phyloP scores from a whole-genome alignment of 1,139 yeast genomes.

The Saccharomyces hybrid region DNA sequence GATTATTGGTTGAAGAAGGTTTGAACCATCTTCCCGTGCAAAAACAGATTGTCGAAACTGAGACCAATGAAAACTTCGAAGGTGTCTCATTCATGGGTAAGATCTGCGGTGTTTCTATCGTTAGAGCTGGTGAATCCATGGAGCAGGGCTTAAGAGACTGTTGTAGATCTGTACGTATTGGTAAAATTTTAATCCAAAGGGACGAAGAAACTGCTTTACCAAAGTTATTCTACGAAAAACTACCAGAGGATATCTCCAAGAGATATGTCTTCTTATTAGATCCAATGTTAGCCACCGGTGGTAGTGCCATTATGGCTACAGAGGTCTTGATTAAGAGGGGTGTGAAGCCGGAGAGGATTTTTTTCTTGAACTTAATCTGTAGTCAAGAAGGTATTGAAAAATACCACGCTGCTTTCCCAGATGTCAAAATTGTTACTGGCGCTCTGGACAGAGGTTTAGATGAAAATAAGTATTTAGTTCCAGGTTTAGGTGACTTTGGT shows the following conservation, averaged over 20 bases:
- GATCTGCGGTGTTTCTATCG: slow-evolving; percentile 95
- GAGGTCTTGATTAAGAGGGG: slow-evolving; percentile 84
- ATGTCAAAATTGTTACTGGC: slow-evolving; percentile 85
- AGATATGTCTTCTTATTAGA: slow-evolving; percentile 86
- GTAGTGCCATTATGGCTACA: slow-evolving; percentile 95
- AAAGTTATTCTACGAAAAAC: slow-evolving; percentile 78
- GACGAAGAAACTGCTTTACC: slow-evolving; percentile 89
- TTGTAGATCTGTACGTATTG: slow-evolving; percentile 91
- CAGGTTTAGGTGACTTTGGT: slow-evolving; percentile 97
- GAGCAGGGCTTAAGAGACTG: slow-evolving; percentile 97
- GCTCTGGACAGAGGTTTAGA: slow-evolving; percentile 83
- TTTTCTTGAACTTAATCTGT: slow-evolving; percentile 83
- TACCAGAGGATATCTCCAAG: slow-evolving; percentile 83
- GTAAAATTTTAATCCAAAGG: slow-evolving; percentile 91
- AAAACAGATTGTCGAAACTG: slow-evolving; percentile 58
- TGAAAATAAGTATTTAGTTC: slow-evolving; percentile 76
- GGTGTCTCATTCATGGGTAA: slow-evolving; percentile 87
- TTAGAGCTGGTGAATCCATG: slow-evolving; percentile 98
- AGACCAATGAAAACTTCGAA: slow-evolving; percentile 61
- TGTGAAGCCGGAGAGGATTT: slow-evolving; percentile 76
- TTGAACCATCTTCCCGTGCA: slow-evolving; percentile 86
- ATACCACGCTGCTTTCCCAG: slow-evolving; percentile 73
- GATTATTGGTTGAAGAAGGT: slow-evolving; percentile 90
- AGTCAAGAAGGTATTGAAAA: slow-evolving; percentile 88
- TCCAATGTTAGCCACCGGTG: slow-evolving; percentile 98